phyloP scores from a whole-genome alignment of 108 stramenopile species.

The Aurantiochytrium sp. region DNA sequence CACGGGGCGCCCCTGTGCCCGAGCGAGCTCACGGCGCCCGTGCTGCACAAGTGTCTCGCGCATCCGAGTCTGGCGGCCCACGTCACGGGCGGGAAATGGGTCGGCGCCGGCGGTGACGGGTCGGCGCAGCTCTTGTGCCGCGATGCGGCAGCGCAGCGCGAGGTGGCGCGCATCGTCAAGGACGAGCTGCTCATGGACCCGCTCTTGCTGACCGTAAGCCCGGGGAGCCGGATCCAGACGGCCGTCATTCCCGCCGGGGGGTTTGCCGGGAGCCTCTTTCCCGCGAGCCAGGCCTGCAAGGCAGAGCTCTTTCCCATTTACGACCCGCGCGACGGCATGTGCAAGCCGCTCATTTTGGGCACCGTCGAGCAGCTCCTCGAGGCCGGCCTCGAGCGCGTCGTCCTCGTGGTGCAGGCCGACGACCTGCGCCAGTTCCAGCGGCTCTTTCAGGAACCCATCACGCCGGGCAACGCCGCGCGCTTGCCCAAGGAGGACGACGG shows the following conservation, averaged over 20 bases:
- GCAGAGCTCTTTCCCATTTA: slow-evolving; percentile 12
- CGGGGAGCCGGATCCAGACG: background rate
- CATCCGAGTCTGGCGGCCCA: background rate
- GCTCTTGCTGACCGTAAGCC: background rate
- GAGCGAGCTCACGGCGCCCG: slow-evolving; percentile 34
- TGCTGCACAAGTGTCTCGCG: slow-evolving; percentile 17
- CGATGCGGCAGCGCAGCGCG: background rate
- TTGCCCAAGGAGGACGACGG: background rate
- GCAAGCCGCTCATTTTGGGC: slow-evolving; percentile 23
- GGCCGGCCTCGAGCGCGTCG: background rate
- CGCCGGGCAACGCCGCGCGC: background rate
- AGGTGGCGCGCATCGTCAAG: background rate
- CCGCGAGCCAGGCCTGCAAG: slow-evolving; percentile 28
- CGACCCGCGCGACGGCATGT: background rate
- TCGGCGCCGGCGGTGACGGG: slow-evolving; percentile 44
- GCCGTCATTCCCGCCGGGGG: slow-evolving; percentile 37
- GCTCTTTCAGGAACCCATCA: background rate
- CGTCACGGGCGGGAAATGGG: slow-evolving; percentile 35
- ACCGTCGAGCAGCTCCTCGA: slow-evolving; percentile 1
- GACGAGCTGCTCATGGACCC: slow-evolving; percentile 19
- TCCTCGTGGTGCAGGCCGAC: background rate
- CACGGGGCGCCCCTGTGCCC: slow-evolving; percentile 35
- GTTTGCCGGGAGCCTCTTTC: slow-evolving; percentile 12
- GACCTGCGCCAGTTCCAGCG: slow-evolving; percentile 1
- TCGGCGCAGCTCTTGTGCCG: slow-evolving; percentile 25